Conservation (phyloP, 139 green algal genomes). For the Pseudopediastrum boryanum region DNA sequence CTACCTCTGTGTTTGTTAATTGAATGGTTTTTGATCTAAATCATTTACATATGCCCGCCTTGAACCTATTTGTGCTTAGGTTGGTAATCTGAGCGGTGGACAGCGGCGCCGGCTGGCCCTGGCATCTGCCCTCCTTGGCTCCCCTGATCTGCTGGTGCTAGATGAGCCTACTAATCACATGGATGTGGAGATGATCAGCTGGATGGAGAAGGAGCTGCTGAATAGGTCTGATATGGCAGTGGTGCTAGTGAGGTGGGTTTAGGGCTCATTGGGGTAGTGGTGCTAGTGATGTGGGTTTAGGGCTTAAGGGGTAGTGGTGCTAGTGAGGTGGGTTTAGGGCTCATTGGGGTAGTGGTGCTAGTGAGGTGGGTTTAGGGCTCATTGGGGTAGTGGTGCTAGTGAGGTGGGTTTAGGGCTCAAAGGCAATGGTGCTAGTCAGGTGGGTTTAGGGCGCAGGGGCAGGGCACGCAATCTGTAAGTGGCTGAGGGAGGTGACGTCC, state of each 20-base stretch:
- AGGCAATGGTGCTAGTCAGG: constrained; percentile 82
- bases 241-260: constrained; percentile 81
- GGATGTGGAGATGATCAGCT: constrained; percentile 52
- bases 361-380: constrained; percentile 74
- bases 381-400: no score
- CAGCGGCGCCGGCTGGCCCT: constrained; percentile 76
- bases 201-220: constrained; percentile 75
- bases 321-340: constrained; percentile 77
- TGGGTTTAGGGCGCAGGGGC: no score
- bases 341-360: no score
- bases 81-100: constrained; percentile 58
- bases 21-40: no score
- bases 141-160: constrained; percentile 79
- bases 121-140: constrained; percentile 69
- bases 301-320: no score
- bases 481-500: no score
- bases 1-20: no score
- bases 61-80: not conserved
- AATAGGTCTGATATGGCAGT: constrained; percentile 58
- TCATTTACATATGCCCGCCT: no score
- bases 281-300: constrained; percentile 78
- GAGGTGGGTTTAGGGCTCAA: constrained; percentile 62
- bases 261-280: no score
- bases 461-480: no score
- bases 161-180: constrained; percentile 86